Evolutionary conservation across 179 eudicot species (phyloP).

Genomic region (Silene coronaria): DNA sequence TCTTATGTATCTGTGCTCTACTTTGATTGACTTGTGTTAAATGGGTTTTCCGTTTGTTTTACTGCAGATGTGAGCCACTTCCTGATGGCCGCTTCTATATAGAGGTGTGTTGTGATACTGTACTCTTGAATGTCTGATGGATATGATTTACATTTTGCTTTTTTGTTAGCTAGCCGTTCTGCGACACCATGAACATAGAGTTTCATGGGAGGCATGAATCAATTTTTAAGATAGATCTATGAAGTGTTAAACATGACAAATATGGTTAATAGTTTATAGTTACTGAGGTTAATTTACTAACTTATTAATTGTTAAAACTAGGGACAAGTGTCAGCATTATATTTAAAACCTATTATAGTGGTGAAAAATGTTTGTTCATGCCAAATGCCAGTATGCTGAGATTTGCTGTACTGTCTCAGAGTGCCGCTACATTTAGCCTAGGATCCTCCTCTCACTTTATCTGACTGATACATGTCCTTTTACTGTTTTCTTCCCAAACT

Average conservation of each 20-base stretch:
- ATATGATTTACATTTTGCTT: slow-evolving; percentile 8
- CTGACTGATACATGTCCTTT: background rate
- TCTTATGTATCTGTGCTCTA: background rate
- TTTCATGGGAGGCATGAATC: background rate
- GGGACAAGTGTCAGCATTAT: background rate
- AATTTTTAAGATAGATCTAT: too few species aligned
- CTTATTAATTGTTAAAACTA: background rate
- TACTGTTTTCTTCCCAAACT: background rate
- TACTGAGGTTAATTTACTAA: background rate
- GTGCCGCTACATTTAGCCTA: background rate
- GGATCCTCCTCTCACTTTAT: background rate
- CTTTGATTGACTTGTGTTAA: slow-evolving; percentile 4
- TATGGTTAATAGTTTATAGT: background rate
- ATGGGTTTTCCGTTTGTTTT: slow-evolving; percentile 15
- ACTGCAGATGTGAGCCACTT: slow-evolving; percentile 91
- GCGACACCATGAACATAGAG: background rate
- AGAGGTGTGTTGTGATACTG: slow-evolving; percentile 48
- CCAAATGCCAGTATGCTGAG: background rate
- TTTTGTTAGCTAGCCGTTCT: background rate
- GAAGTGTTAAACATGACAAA: slow-evolving; percentile 2
- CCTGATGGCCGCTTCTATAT: slow-evolving; percentile 97
- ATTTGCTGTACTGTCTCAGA: background rate
- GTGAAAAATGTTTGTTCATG: background rate
- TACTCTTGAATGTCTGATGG: background rate
- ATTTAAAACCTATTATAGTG: background rate